A percentile compares a stretch with the other conserved stretches of the same genome.
Conservation (phyloP, 208 protist genomes). For the Naegleria fowleri region DNA sequence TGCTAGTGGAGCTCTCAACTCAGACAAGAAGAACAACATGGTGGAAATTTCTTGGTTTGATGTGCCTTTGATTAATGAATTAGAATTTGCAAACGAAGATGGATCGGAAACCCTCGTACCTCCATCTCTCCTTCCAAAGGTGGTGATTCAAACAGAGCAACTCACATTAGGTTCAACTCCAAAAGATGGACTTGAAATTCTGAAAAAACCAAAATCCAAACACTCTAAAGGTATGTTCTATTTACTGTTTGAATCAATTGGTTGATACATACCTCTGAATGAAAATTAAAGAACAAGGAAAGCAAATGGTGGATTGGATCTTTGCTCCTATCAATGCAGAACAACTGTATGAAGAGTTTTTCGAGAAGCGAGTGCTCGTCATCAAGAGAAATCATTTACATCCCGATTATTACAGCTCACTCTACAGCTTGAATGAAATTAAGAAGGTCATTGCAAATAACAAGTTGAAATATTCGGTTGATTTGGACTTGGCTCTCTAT, state of each 20-base stretch:
- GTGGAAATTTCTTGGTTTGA: not conserved
- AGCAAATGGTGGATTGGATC: not conserved
- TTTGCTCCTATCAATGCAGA: not conserved
- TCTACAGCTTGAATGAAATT: not conserved
- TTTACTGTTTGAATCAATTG: no score
- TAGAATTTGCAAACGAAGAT: not conserved
- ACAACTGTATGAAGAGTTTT: not conserved
- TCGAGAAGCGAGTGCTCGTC: not conserved
- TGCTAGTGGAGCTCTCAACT: not conserved
- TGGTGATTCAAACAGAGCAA: not conserved
- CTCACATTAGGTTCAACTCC: not conserved
- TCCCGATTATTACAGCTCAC: not conserved
- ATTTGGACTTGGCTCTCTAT: constrained; percentile 6
- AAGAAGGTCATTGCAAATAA: not conserved
- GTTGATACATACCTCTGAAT: no score
- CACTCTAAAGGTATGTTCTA: not conserved
- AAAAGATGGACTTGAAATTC: not conserved
- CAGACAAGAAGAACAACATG: not conserved
- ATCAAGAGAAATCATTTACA: not conserved
- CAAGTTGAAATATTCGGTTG: not conserved
- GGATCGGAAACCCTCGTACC: not conserved
- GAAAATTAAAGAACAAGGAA: not conserved
- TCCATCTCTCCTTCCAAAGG: not conserved
- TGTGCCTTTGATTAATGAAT: not conserved
- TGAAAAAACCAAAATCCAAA: not conserved